phyloP scores from a whole-genome alignment of 2,329 filamentous ascomycete genomes.

The Teratosphaeria destructans region DNA sequence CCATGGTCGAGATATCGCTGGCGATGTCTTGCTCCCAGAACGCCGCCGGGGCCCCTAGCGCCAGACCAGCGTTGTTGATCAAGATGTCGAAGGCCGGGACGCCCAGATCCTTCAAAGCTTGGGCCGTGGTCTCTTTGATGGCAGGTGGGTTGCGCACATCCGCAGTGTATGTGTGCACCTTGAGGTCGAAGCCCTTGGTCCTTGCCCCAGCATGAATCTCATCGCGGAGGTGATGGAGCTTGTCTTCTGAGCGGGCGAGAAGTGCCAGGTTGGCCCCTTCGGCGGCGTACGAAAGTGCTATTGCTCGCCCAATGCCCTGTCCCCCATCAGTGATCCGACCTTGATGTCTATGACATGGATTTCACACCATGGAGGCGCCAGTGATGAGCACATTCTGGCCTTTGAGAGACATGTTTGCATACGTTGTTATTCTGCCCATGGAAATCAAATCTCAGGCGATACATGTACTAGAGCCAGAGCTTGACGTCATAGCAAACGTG shows the following conservation, averaged over 20 bases:
- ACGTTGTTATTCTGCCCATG: background rate
- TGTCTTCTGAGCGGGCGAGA: slow-evolving; percentile 29
- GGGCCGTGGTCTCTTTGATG: slow-evolving; percentile 22
- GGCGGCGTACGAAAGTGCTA: slow-evolving; percentile 30
- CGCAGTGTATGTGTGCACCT: slow-evolving; percentile 19
- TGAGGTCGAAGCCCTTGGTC: slow-evolving; percentile 1
- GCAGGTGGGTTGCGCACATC: slow-evolving; percentile 27
- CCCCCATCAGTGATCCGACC: background rate
- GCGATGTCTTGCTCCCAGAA: slow-evolving; percentile 34
- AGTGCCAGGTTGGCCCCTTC: slow-evolving; percentile 35
- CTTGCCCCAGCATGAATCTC: slow-evolving; percentile 5
- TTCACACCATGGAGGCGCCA: slow-evolving; percentile 10
- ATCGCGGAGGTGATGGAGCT: slow-evolving; percentile 14
- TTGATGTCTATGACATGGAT: background rate
- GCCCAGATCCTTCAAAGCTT: slow-evolving; percentile 22
- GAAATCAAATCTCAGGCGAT: background rate
- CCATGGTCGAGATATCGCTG: slow-evolving; percentile 35
- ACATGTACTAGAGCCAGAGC: background rate
- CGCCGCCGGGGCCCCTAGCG: slow-evolving; percentile 34
- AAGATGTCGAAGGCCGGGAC: slow-evolving; percentile 33
- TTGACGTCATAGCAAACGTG: background rate
- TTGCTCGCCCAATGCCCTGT: slow-evolving; percentile 37
- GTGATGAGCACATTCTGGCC: slow-evolving; percentile 13
- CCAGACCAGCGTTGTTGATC: slow-evolving; percentile 40
- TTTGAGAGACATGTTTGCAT: slow-evolving; percentile 7